phyloP scores from a whole-genome alignment of 2,329 filamentous ascomycete species.

The Ophiostoma himal-ulmi region DNA sequence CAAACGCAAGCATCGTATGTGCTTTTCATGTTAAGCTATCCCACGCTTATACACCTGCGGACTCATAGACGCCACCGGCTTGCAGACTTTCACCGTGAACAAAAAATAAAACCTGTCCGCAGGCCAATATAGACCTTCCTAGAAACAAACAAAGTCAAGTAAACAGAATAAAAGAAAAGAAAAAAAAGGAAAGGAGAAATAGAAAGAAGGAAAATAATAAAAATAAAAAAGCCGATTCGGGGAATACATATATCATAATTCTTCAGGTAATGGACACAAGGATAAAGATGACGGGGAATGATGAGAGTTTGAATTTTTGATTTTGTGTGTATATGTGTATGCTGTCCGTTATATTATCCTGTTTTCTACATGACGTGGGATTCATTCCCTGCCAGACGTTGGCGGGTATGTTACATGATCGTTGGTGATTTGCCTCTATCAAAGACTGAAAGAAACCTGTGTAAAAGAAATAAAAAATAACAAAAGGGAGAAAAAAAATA shows the following conservation, averaged over 20 bases:
- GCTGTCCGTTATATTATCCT: slow-evolving; percentile 28
- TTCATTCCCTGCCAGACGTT: slow-evolving; percentile 27
- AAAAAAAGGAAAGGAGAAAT: not conserved
- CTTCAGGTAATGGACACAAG: not conserved
- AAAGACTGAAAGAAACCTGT: slow-evolving; percentile 19
- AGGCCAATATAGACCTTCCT: not conserved
- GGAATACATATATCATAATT: slow-evolving; percentile 11
- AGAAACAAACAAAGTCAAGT: not conserved
- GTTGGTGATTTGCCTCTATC: slow-evolving; percentile 25
- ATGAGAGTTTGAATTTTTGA: slow-evolving; percentile 16
- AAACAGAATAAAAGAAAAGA: not conserved
- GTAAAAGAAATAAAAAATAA: not conserved
- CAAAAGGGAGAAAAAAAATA: slow-evolving; percentile 1
- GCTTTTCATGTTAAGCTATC: not conserved
- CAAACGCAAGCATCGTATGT: not conserved
- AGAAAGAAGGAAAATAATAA: not conserved
- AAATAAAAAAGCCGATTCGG: not conserved
- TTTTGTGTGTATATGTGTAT: slow-evolving; percentile 24
- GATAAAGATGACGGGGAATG: not conserved
- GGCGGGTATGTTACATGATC: slow-evolving; percentile 28
- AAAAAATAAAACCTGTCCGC: not conserved
- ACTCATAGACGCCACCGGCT: not conserved
- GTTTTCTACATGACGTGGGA: slow-evolving; percentile 28
- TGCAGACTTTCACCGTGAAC: not conserved
- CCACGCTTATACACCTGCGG: not conserved